Base-by-base conservation (phyloP, 768 basidiomycete species). In the Panellus pusillus region DNA sequence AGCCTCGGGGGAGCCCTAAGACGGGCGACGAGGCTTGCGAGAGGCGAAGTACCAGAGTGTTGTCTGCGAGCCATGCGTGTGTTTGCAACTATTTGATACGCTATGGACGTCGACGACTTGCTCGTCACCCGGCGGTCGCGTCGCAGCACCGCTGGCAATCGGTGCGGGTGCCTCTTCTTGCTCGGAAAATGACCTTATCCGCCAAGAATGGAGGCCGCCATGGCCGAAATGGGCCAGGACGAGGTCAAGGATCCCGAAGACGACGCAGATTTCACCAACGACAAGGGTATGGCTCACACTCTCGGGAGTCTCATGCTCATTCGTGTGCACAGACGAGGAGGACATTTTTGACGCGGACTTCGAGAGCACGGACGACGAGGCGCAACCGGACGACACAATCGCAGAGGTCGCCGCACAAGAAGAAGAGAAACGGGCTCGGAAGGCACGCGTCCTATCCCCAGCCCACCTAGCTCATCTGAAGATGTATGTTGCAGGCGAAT, bases 311-410 rank as follows among this genome's bases (percentile, higher is more conserved):
- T 15, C 9, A n/a, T 9, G 14, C 40, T 44, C 24, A 47, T 14
- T 44, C 42, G 52, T 48, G 28, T 40, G 13, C 43, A 43, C 63
- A 91, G 91, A 89, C 47, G 91, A 94, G 66, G 84, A 89, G 60
- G 91, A 93, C 63, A 66, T 86, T 8, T 90, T 91, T 54, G 90
- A 79, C 59, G 89, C 87, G 9, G 91, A 93, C 66, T 93, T 94
- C 63, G 88, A 84, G 57, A 89, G 87, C 59, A 93, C 91, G 0
- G 91, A 93, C 53, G 90, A 90, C 38, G 85, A 85, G 54, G 76
- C 79, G 1, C 77, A 79, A n/a, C 78, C 79, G 20, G 80, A 78
- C 11, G 71, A 74, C 15, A 81, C 81, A 6, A 75, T 71, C 5
- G 85, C 74, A 0, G 90, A 92, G 62, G 76, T 70, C 38, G 72